A percentile compares a stretch with the other conserved stretches of the same genome.
phyloP scores from a whole-genome alignment of 208 protist species.

The Wallacemonas rigidus region DNA sequence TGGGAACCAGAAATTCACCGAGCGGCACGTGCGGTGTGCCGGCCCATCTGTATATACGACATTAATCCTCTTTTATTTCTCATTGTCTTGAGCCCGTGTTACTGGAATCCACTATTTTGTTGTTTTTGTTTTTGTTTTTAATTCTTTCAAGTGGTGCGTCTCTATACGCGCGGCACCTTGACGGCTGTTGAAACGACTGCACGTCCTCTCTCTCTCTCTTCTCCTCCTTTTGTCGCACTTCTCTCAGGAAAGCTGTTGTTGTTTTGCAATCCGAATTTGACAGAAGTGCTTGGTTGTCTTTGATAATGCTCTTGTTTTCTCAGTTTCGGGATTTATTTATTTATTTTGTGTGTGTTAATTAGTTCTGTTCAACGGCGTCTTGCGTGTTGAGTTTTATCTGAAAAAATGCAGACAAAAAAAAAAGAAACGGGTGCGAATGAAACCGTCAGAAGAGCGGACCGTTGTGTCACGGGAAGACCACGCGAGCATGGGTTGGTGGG shows the following conservation, averaged over 20 bases:
- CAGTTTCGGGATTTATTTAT: not conserved
- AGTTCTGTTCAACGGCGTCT: constrained; percentile 5
- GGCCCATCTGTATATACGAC: too few relatives aligned
- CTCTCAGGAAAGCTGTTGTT: too few relatives aligned
- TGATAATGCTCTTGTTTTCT: too few relatives aligned
- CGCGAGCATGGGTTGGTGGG: too few relatives aligned
- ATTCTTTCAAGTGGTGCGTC: not conserved
- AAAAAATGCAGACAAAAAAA: not conserved
- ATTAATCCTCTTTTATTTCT: not conserved
- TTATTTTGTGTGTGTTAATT: constrained; percentile 2
- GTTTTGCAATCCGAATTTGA: too few relatives aligned
- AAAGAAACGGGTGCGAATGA: not conserved
- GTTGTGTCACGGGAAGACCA: too few relatives aligned
- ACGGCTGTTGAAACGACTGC: too few relatives aligned
- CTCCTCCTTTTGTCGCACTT: constrained; percentile 3
- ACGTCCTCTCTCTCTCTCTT: not conserved
- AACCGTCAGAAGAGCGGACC: too few relatives aligned
- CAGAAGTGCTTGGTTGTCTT: too few relatives aligned
- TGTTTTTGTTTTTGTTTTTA: not conserved
- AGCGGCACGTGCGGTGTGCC: too few relatives aligned
- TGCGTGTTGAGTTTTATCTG: not conserved
- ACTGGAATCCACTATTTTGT: not conserved
- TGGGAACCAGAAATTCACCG: too few relatives aligned
- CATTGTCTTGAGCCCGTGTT: not conserved
- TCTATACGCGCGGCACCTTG: not conserved